Percentiles rank a stretch among this genome's conserved stretches.
phyloP scores from a whole-genome alignment of 1,139 yeast genomes.

The Protomyces arabidopsidicola region DNA sequence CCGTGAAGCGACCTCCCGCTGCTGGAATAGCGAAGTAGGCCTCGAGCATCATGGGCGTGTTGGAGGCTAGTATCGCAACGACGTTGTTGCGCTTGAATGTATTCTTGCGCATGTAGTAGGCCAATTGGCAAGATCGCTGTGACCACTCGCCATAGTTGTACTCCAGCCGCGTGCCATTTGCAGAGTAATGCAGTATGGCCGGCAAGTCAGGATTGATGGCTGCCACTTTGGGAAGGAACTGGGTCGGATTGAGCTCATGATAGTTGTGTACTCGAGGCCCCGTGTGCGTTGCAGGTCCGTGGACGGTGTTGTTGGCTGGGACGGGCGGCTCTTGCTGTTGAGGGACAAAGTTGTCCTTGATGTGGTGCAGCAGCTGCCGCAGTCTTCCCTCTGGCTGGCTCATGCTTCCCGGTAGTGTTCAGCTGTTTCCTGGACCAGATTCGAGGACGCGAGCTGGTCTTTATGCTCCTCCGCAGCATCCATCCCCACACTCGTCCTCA shows the following conservation, averaged over 20 bases:
- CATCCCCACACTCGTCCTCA: too few species aligned
- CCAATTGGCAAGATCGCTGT: slow-evolving; percentile 39
- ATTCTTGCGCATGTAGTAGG: slow-evolving; percentile 37
- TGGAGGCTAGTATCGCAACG: slow-evolving; percentile 41
- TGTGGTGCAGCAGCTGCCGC: neutral
- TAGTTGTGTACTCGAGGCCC: slow-evolving; percentile 30
- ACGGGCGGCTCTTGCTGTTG: neutral
- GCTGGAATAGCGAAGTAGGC: slow-evolving; percentile 41
- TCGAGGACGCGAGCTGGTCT: too few species aligned
- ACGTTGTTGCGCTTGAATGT: slow-evolving; percentile 35
- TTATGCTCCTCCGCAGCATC: too few species aligned
- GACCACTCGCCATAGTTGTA: slow-evolving; percentile 39
- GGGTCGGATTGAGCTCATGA: slow-evolving; percentile 42
- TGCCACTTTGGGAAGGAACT: slow-evolving; percentile 41
- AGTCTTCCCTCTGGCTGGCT: neutral
- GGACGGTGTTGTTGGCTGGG: neutral
- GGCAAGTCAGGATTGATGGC: slow-evolving; percentile 40
- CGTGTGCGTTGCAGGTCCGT: neutral
- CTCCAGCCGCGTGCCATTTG: slow-evolving; percentile 35
- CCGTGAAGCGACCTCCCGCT: slow-evolving; percentile 40
- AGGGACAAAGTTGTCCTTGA: neutral
- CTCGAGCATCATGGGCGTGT: slow-evolving; percentile 44
- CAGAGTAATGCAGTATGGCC: slow-evolving; percentile 39
- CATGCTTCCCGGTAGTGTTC: neutral
- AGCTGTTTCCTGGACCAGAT: too few species aligned